These are phyloP conservation scores for Cordyceps javanica DNA, from an alignment of 2,329 filamentous ascomycete genomes.

Conservation along the genomic window DNA sequence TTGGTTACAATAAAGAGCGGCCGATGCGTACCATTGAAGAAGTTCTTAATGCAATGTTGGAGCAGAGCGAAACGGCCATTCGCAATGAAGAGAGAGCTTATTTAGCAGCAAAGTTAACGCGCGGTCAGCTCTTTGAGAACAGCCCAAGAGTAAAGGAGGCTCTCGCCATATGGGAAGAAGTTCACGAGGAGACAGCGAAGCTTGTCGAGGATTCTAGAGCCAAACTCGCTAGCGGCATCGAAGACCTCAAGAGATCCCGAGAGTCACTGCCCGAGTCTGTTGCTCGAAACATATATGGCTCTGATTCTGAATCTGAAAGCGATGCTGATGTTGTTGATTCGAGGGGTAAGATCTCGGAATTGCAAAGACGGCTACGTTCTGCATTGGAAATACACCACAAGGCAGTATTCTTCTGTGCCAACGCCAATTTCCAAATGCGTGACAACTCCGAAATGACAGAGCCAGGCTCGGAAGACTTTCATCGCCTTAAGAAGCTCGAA, in stretches of 20 bases:
- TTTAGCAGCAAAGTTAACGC: conserved; percentile 56
- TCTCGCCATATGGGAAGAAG: conserved; percentile 61
- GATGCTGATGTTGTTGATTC: conserved; percentile 49
- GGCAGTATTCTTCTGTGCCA: conserved; percentile 78
- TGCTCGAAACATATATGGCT: background rate
- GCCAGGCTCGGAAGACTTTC: conserved; percentile 62
- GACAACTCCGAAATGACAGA: conserved; percentile 57
- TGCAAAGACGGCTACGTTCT: conserved; percentile 50
- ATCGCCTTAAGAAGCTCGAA: conserved; percentile 63
- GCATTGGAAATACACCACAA: conserved; percentile 77
- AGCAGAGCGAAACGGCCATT: conserved; percentile 66
- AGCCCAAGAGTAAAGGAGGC: conserved; percentile 62
- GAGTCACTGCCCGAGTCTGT: background rate
- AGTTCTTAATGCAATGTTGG: conserved; percentile 86
- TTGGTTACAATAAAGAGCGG: conserved; percentile 55
- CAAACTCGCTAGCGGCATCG: conserved; percentile 49
- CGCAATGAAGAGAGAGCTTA: conserved; percentile 63
- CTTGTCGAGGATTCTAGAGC: conserved; percentile 59
- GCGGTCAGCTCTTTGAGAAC: conserved; percentile 76
- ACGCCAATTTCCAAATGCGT: conserved; percentile 78
- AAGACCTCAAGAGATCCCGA: conserved; percentile 18
- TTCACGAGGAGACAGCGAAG: conserved; percentile 40
- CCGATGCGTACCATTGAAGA: conserved; percentile 77
- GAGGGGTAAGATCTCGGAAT: conserved; percentile 12
- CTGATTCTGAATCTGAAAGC: conserved; percentile 28